Conservation (phyloP, 78 protist genomes). For the Dictyostelium capitatum region DNA sequence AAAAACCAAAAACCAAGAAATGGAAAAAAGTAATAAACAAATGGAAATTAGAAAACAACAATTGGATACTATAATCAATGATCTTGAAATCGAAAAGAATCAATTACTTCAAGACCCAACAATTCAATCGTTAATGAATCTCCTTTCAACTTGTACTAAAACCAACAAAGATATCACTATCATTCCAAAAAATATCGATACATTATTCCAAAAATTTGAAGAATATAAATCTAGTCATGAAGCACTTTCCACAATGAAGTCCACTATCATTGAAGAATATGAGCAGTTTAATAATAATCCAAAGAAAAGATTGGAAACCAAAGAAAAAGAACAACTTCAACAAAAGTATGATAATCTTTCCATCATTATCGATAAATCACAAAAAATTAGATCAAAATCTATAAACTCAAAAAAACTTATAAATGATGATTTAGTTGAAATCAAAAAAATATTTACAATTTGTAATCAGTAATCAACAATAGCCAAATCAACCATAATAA, state of each 20-base stretch:
- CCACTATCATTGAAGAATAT: constrained; percentile 6
- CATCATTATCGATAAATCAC: constrained; percentile 23
- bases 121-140: not conserved
- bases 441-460: constrained; percentile 23
- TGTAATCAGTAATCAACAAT: not conserved
- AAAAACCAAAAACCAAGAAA: not conserved
- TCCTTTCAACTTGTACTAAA: not conserved
- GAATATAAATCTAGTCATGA: constrained; percentile 46
- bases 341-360: constrained; percentile 28
- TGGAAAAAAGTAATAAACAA: constrained; percentile 14
- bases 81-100: not conserved
- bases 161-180: not conserved
- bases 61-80: not conserved
- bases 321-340: constrained; percentile 58
- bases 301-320: constrained; percentile 28
- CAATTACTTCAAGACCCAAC: not conserved
- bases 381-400: constrained; percentile 32
- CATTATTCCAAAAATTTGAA: not conserved
- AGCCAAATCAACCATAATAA: no score
- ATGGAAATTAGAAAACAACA: constrained; percentile 15
- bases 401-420: constrained; percentile 29
- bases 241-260: not conserved
- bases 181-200: constrained; percentile 35
- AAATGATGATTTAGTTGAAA: constrained; percentile 53
- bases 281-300: constrained; percentile 52